Evolutionary conservation across 192 early-diverging fungal species (phyloP).

Genomic region (Mortierella antarctica): DNA sequence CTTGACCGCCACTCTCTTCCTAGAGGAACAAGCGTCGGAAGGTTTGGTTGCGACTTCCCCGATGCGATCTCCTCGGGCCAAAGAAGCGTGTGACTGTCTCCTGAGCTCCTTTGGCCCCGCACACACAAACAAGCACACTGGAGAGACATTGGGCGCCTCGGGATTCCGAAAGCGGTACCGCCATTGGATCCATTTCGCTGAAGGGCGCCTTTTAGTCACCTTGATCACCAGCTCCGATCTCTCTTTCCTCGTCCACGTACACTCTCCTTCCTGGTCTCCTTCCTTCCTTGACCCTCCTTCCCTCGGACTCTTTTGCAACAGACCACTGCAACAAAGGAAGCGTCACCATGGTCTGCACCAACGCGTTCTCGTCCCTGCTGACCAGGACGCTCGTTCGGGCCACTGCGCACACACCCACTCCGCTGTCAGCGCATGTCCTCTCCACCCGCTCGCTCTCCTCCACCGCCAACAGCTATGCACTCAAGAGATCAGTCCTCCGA

Average conservation of each 20-base stretch:
- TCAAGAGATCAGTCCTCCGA: slow-evolving; percentile 1
- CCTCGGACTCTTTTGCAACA: background rate
- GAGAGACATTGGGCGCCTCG: background rate
- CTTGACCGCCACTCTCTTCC: too few species aligned
- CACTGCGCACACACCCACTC: slow-evolving; percentile 19
- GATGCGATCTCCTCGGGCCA: too few species aligned
- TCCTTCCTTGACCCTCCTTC: background rate
- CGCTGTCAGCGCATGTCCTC: background rate
- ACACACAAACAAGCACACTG: too few species aligned
- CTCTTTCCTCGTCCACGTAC: background rate
- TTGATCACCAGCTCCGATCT: background rate
- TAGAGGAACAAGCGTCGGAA: too few species aligned
- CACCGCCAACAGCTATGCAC: background rate
- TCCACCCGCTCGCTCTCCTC: slow-evolving; percentile 17
- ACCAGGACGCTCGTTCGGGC: slow-evolving; percentile 36
- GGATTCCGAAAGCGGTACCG: slow-evolving; percentile 18
- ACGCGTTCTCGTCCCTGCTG: slow-evolving; percentile 40
- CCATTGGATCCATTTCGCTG: background rate
- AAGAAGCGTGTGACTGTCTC: too few species aligned
- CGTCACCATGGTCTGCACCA: slow-evolving; percentile 36
- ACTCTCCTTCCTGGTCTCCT: background rate
- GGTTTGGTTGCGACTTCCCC: too few species aligned
- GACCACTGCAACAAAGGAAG: background rate
- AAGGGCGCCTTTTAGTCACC: background rate
- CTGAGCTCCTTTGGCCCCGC: background rate